phyloP scores from a whole-genome alignment of 345 rosid species.

The Populus deltoides region DNA sequence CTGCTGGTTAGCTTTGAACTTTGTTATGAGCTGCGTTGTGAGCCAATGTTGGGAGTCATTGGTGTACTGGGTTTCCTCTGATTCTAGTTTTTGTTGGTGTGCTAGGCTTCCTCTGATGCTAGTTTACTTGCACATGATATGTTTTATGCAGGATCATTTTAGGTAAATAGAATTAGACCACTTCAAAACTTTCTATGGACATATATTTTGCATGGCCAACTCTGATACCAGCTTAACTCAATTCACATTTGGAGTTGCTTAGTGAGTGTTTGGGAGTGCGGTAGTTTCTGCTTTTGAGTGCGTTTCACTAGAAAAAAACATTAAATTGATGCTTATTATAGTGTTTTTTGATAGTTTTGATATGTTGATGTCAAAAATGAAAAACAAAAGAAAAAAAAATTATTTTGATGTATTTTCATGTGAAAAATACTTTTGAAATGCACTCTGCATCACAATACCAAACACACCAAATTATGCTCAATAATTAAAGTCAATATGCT shows the following conservation, averaged over 20 bases:
- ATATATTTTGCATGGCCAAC: not conserved
- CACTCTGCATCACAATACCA: too few species aligned
- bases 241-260: not conserved
- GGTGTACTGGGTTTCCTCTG: not conserved
- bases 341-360: not conserved
- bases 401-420: too few species aligned
- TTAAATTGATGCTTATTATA: not conserved
- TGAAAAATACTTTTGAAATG: too few species aligned
- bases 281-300: too few species aligned
- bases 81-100: not conserved
- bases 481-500: not conserved
- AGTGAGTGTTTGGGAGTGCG: too few species aligned
- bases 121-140: not conserved
- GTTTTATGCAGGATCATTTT: not conserved
- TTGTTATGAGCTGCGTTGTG: not conserved
- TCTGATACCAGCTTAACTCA: not conserved
- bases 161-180: not conserved
- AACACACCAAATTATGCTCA: not conserved
- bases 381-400: too few species aligned
- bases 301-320: too few species aligned
- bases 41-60: not conserved
- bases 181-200: not conserved
- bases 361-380: too few species aligned
- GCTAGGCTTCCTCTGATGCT: not conserved
- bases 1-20: slow-evolving; percentile 6